These are phyloP conservation scores for Gilbertella persicaria DNA, from an alignment of 371 early-diverging fungal species.

Conservation along the genomic window DNA sequence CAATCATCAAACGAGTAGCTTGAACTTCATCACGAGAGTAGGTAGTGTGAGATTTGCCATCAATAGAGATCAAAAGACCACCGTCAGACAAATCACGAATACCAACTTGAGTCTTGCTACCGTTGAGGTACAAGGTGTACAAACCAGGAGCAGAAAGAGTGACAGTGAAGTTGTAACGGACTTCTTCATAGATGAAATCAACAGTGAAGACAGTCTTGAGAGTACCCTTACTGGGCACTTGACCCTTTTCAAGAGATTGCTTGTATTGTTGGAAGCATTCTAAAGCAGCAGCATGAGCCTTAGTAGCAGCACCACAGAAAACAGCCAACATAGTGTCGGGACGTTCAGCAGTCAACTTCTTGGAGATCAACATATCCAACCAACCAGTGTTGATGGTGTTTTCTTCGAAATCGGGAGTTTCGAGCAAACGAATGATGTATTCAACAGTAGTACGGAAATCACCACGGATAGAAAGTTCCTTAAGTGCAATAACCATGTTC, in stretches of 20 bases:
- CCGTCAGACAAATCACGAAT: slow-evolving; percentile 89
- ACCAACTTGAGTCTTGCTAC: slow-evolving; percentile 79
- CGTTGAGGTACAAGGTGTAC: slow-evolving; percentile 81
- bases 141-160: slow-evolving; percentile 80
- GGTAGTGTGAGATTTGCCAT: slow-evolving; percentile 87
- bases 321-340: slow-evolving; percentile 90
- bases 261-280: slow-evolving; percentile 75
- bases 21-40: slow-evolving; percentile 91
- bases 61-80: slow-evolving; percentile 89
- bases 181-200: slow-evolving; percentile 90
- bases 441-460: slow-evolving; percentile 98
- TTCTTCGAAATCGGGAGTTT: slow-evolving; percentile 85
- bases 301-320: slow-evolving; percentile 90
- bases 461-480: slow-evolving; percentile 97
- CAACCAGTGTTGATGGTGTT: slow-evolving; percentile 96
- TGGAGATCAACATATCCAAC: slow-evolving; percentile 93
- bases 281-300: slow-evolving; percentile 73
- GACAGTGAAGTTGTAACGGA: slow-evolving; percentile 86
- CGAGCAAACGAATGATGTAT: slow-evolving; percentile 93
- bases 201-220: slow-evolving; percentile 77
- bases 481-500: slow-evolving; percentile 96
- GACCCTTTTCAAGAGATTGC: slow-evolving; percentile 85
- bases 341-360: slow-evolving; percentile 87
- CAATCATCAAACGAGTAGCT: slow-evolving; percentile 86
- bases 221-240: slow-evolving; percentile 79